Conservation (phyloP, 2,329 filamentous ascomycete species). For the Pleoardoris graminearum region DNA sequence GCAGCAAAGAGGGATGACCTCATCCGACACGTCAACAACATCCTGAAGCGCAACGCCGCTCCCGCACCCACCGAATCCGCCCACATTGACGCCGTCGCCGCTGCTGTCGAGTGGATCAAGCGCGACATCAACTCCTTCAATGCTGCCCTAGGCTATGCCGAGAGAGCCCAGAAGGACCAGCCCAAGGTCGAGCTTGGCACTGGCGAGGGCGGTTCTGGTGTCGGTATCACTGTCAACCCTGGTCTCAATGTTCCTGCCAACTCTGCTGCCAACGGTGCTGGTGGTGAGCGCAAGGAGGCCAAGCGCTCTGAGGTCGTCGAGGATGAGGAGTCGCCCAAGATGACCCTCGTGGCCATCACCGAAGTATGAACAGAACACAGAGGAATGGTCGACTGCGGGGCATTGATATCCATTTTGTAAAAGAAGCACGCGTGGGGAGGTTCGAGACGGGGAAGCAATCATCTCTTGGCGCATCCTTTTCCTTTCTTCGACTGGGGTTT, state of each 20-base stretch:
- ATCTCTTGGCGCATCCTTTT: slow-evolving; percentile 4
- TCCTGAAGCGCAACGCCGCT: slow-evolving; percentile 31
- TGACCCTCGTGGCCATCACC: slow-evolving; percentile 47
- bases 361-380: slow-evolving; percentile 31
- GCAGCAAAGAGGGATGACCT: slow-evolving; percentile 33
- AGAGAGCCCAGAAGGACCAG: slow-evolving; percentile 51
- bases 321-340: slow-evolving; percentile 38
- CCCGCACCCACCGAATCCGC: slow-evolving; percentile 24
- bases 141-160: slow-evolving; percentile 53
- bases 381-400: slow-evolving; percentile 1
- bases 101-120: slow-evolving; percentile 48
- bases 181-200: slow-evolving; percentile 57
- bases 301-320: slow-evolving; percentile 40
- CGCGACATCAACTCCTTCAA: slow-evolving; percentile 55
- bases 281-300: slow-evolving; percentile 14
- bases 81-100: slow-evolving; percentile 37
- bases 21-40: slow-evolving; percentile 31
- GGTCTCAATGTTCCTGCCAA: slow-evolving; percentile 44
- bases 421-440: slow-evolving; percentile 9
- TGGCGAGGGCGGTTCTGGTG: slow-evolving; percentile 45
- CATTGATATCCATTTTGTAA: slow-evolving; percentile 12
- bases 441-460: not conserved
- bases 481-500: slow-evolving; percentile 5
- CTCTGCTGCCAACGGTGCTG: slow-evolving; percentile 43
- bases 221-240: slow-evolving; percentile 44